phyloP scores from a whole-genome alignment of 305 asterid genomes.

The Vinca major region DNA sequence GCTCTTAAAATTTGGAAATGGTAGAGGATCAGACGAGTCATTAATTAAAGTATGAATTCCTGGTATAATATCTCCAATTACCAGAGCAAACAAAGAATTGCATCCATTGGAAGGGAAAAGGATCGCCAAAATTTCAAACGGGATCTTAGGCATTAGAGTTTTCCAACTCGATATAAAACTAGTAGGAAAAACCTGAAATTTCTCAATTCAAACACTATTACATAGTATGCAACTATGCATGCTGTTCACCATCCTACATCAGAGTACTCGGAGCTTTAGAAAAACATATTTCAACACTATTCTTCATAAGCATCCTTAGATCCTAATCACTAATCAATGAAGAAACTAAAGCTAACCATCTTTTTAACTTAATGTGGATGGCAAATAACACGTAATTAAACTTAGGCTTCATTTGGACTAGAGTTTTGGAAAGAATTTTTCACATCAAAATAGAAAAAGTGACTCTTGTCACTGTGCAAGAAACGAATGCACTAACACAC shows the following conservation, averaged over 20 bases:
- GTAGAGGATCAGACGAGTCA: not conserved
- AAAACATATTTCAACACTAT: not conserved
- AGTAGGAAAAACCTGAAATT: constrained; percentile 1
- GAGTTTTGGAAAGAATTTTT: no score
- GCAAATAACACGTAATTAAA: not conserved
- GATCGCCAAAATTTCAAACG: not conserved
- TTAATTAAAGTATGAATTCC: not conserved
- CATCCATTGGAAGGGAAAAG: not conserved
- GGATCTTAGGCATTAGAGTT: not conserved
- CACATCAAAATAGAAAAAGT: no score
- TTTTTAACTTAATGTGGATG: not conserved
- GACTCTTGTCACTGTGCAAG: no score
- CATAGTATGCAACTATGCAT: not conserved
- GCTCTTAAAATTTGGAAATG: not conserved
- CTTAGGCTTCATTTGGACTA: not conserved
- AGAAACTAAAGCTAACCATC: not conserved
- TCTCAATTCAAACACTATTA: constrained; percentile 1
- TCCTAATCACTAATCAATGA: not conserved
- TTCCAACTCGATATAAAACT: not conserved
- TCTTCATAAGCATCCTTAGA: not conserved
- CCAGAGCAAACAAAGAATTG: not conserved
- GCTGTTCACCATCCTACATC: not conserved
- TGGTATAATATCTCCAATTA: not conserved
- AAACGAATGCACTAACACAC: no score
- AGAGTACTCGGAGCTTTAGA: not conserved